Base-by-base conservation (phyloP, 1,284 basidiomycete species). In the Austroboletus sp. region DNA sequence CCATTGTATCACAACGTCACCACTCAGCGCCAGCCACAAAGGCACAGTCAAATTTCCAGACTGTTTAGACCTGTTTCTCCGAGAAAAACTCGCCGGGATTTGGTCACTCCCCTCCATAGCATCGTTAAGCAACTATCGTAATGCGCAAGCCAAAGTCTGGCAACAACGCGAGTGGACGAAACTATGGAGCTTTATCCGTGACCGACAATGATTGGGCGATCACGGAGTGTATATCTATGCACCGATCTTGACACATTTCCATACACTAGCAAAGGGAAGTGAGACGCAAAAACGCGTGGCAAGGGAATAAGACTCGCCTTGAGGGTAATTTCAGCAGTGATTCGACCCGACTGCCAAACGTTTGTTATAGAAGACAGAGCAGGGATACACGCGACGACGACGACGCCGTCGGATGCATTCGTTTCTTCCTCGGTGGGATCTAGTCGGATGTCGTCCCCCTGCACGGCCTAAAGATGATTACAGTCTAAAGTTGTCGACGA, bases 321-420 rank as follows among this genome's bases (percentile, higher is more conserved):
- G 17, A 82, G 60, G n/a, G 72, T 66, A 42, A 80, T 67, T 2
- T 65, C 62, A 2, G 74, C 58, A 5, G 67, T 66, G 66, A 85
- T 73, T 46, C 73, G 71, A 10, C 93, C 92, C 6, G 78, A 78
- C 58, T 93, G 79, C 81, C 85, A 86, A 17, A 94, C 52, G 58
- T 78, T 88, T 2, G 92, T 94, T 10, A 94, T 70, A 9, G 78
- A 84, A n/a, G 79, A 82, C n/a, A 98, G 71, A 0, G 94, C 93
- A 40, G 95, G 94, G 73, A 98, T 82, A 50, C 82, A 87, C 1
- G 90, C 81, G 23, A 94, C 65, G 0, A 87, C 76, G 12, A 96
- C 52, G 15, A 75, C 79, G 0, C 85, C 84, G 13, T 69, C 69
- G 6, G 85, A 76, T 2, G 56, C 49, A 17, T 58, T 62, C 0